phyloP scores from a whole-genome alignment of 345 rosid species.

The Citrus glauca region DNA sequence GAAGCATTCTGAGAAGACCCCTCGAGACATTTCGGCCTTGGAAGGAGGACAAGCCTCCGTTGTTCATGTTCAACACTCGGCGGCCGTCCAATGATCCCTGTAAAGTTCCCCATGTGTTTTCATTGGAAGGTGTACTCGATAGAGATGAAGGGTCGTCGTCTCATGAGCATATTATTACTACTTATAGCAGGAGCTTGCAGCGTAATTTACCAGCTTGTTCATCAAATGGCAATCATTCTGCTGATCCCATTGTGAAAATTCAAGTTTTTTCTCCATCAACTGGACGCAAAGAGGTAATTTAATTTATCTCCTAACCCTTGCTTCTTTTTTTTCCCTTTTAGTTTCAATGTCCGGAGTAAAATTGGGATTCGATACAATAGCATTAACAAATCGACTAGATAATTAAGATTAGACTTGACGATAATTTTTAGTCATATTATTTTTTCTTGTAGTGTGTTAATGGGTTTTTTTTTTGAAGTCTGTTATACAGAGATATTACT shows the following conservation, averaged over 20 bases:
- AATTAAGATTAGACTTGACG: too few species aligned
- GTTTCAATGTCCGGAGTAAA: too few species aligned
- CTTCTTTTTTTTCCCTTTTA: too few species aligned
- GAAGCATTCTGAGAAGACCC: conserved; percentile 44
- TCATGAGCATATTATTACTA: conserved; percentile 26
- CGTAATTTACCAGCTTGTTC: conserved; percentile 37
- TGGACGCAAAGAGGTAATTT: conserved; percentile 24
- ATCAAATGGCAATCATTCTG: conserved; percentile 46
- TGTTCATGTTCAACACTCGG: conserved; percentile 53
- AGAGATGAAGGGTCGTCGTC: background rate
- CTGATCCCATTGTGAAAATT: conserved; percentile 35
- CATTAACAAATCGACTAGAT: too few species aligned
- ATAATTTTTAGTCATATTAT: too few species aligned
- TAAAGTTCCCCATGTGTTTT: conserved; percentile 55
- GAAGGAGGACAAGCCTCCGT: conserved; percentile 26
- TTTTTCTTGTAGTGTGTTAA: too few species aligned
- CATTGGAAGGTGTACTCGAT: conserved; percentile 33
- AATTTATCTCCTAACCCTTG: background rate
- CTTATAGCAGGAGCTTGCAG: conserved; percentile 24
- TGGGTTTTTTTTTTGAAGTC: too few species aligned
- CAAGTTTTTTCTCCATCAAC: conserved; percentile 38
- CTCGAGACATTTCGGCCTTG: conserved; percentile 56
- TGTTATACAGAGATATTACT: too few species aligned
- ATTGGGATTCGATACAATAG: too few species aligned
- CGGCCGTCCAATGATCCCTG: conserved; percentile 36